Evolutionary conservation across 129 eudicot species (phyloP), one percentile per base, ranked within the genome.

Genomic region (Erigeron canadensis): DNA sequence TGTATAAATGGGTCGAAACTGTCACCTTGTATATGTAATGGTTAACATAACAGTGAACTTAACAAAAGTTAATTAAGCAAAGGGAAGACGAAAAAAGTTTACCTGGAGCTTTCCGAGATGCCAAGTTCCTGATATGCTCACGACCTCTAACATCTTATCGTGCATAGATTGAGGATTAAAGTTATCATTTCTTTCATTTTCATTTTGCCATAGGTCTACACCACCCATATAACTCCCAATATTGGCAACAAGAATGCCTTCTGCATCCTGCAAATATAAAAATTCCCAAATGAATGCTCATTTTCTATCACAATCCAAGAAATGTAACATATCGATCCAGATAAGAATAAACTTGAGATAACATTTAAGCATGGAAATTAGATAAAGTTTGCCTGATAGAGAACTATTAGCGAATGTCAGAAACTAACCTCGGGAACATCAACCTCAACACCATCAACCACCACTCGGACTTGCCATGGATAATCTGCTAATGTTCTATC

Each of bases 161-260:
- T 90, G 97, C 87, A 85, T 87, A 41, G 81, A 90, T 79, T 90
- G 97, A 75, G 79, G 86, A 80, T 78, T 80, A 73, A 85, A 90
- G 75, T 85, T 77, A 68, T 90, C 97, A 63, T 87, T 89, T 73
- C 81, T 87, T 69, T 90, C 95, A 69, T 84, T 85, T 54, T 87
- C 91, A 67, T 90, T 90, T 71, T 90, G 97, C 97, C 97, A 90
- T 47, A 90, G 89, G 73, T 90, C 91, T 55, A 90, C 97, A 72
- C 97, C 97, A n/a, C 97, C 97, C 95, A 87, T 90, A 63, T 90
- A 90, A 77, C 97, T 90, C 41, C 97, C 91, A 44, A 90, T 90
- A 77, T 90, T 90, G 4, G 89, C 91, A 77, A 90, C 87, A 81
- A 90, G 85, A 67, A 90, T 82, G 5, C 97, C 97, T 82, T 90